Percentiles rank a stretch among this genome's conserved stretches.
phyloP scores from a whole-genome alignment of 2,329 filamentous ascomycete species.

The Epichloe coenophiala region DNA sequence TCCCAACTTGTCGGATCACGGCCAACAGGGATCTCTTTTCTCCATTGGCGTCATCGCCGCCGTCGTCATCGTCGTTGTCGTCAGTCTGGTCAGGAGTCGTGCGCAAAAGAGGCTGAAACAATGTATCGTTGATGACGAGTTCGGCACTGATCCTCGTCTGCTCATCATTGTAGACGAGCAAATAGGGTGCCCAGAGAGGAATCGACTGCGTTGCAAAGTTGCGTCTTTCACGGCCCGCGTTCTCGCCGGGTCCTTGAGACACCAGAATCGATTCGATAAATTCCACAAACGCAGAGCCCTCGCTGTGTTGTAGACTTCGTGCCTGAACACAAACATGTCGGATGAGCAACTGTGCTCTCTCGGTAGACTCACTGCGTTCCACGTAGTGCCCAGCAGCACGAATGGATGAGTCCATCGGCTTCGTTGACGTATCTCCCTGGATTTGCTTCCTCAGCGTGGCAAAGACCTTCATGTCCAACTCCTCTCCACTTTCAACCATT shows the following conservation, averaged over 20 bases:
- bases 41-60: background rate
- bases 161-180: slow-evolving; percentile 34
- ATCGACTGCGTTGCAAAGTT: slow-evolving; percentile 13
- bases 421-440: slow-evolving; percentile 26
- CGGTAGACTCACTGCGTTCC: slow-evolving; percentile 21
- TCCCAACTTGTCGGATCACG: slow-evolving; percentile 26
- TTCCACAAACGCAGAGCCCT: slow-evolving; percentile 35
- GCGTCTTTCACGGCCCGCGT: slow-evolving; percentile 10
- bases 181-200: slow-evolving; percentile 36
- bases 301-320: slow-evolving; percentile 28
- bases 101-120: slow-evolving; percentile 23
- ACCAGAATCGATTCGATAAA: slow-evolving; percentile 23
- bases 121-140: slow-evolving; percentile 26
- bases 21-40: slow-evolving; percentile 7
- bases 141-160: slow-evolving; percentile 29
- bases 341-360: slow-evolving; percentile 25
- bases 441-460: slow-evolving; percentile 41
- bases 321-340: slow-evolving; percentile 31
- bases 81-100: background rate
- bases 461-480: slow-evolving; percentile 38
- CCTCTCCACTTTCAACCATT: slow-evolving; percentile 38
- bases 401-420: slow-evolving; percentile 41
- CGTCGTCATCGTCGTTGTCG: background rate
- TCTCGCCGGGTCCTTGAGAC: slow-evolving; percentile 16
- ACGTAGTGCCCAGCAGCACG: slow-evolving; percentile 44